These are phyloP conservation scores for Eustoma russellianum DNA, from an alignment of 257 asterid genomes.

Conservation along the genomic window DNA sequence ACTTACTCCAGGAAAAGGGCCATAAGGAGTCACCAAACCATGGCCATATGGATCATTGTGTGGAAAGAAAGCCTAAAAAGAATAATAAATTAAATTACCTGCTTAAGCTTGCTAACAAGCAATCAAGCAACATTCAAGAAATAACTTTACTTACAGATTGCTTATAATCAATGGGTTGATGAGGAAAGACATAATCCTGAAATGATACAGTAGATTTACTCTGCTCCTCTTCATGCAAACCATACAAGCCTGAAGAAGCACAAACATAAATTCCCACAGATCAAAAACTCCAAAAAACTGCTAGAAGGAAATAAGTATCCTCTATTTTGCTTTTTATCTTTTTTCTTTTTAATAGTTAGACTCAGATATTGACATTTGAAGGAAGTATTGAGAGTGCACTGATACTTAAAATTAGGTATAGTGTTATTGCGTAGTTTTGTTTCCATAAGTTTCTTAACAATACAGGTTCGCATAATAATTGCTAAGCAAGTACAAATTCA, in stretches of 20 bases:
- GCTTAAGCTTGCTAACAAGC: background rate
- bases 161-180: slow-evolving; percentile 7
- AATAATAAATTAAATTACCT: slow-evolving; percentile 1
- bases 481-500: too few species aligned
- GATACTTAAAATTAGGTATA: too few species aligned
- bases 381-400: too few species aligned
- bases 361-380: too few species aligned
- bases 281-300: too few species aligned
- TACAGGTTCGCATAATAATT: too few species aligned
- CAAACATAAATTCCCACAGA: slow-evolving; percentile 3
- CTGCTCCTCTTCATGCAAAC: slow-evolving; percentile 12
- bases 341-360: too few species aligned
- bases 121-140: background rate
- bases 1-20: slow-evolving; percentile 19
- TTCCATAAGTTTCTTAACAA: background rate
- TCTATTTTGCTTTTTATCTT: too few species aligned
- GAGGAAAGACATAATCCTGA: slow-evolving; percentile 15
- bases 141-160: slow-evolving; percentile 12
- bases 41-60: slow-evolving; percentile 12
- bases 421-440: too few species aligned
- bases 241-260: slow-evolving; percentile 11
- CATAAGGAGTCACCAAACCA: slow-evolving; percentile 14
- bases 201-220: slow-evolving; percentile 15
- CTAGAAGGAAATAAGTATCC: too few species aligned
- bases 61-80: slow-evolving; percentile 15